Percentiles rank a stretch among this genome's conserved stretches.
Conservation (phyloP, 2,329 filamentous ascomycete genomes). For the Pestalotiopsis sp. region DNA sequence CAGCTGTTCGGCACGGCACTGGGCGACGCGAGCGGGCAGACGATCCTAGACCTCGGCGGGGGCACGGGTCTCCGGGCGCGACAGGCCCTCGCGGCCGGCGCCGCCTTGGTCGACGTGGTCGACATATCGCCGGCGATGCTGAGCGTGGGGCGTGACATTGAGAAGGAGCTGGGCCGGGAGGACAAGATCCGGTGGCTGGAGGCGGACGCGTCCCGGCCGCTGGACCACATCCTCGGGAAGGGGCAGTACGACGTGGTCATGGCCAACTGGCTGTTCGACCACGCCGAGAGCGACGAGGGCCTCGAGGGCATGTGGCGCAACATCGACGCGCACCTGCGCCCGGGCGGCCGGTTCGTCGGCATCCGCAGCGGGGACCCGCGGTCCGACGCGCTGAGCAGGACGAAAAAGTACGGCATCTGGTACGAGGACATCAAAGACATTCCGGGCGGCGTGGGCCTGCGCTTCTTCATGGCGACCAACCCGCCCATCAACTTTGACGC, state of each 20-base stretch:
- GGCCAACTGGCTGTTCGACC: slow-evolving; percentile 36
- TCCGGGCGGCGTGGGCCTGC: slow-evolving; percentile 22
- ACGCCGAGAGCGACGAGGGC: slow-evolving; percentile 23
- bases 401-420: slow-evolving; percentile 21
- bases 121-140: slow-evolving; percentile 19
- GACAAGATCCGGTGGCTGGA: slow-evolving; percentile 25
- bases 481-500: slow-evolving; percentile 21
- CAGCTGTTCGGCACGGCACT: slow-evolving; percentile 32
- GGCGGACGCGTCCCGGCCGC: slow-evolving; percentile 27
- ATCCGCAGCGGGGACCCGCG: slow-evolving; percentile 22
- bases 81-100: slow-evolving; percentile 26
- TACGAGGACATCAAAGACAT: slow-evolving; percentile 21
- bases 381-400: slow-evolving; percentile 14
- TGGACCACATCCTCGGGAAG: slow-evolving; percentile 20
- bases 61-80: slow-evolving; percentile 31
- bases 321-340: slow-evolving; percentile 24
- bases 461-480: slow-evolving; percentile 15
- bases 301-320: slow-evolving; percentile 33
- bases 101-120: slow-evolving; percentile 28
- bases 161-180: slow-evolving; percentile 9
- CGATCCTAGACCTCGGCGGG: slow-evolving; percentile 33
- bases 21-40: slow-evolving; percentile 24
- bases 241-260: slow-evolving; percentile 33
- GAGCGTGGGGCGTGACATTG: slow-evolving; percentile 17
- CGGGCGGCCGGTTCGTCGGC: slow-evolving; percentile 30